These are phyloP conservation scores for Botryotinia globosa DNA, from an alignment of 2,329 filamentous ascomycete genomes.

Conservation along the genomic window DNA sequence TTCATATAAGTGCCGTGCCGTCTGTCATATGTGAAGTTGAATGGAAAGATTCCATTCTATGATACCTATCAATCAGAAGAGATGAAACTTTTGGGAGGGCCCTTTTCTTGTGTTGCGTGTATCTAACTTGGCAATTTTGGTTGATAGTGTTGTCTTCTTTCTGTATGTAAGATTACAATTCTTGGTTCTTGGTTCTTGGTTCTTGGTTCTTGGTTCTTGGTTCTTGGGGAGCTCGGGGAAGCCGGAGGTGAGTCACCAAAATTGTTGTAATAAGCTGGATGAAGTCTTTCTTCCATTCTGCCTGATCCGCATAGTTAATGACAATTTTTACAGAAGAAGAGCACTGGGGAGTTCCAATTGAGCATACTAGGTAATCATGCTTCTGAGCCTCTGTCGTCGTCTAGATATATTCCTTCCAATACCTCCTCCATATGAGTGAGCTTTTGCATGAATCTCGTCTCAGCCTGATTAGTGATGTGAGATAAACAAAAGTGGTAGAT, in stretches of 20 bases:
- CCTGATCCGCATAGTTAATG: background rate
- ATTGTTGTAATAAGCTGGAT: background rate
- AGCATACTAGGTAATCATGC: background rate
- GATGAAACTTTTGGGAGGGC: background rate
- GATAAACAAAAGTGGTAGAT: background rate
- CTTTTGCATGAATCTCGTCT: background rate
- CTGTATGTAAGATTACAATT: background rate
- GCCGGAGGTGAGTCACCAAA: background rate
- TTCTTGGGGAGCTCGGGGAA: background rate
- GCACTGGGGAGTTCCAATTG: background rate
- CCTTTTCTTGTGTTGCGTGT: background rate
- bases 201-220: background rate
- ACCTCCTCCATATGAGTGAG: background rate
- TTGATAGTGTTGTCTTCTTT: background rate
- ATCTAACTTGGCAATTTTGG: background rate
- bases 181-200: background rate
- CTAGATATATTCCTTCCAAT: background rate
- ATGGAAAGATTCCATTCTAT: background rate
- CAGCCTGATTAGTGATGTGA: background rate
- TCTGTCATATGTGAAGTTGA: background rate
- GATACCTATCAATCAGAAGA: background rate
- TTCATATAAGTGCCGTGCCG: background rate
- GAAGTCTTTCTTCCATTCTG: background rate
- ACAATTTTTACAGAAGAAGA: background rate
- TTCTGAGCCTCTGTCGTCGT: background rate